Base-by-base conservation (phyloP, 225 moss, liverwort and hornwort species). In the Pleurozium schreberi region DNA sequence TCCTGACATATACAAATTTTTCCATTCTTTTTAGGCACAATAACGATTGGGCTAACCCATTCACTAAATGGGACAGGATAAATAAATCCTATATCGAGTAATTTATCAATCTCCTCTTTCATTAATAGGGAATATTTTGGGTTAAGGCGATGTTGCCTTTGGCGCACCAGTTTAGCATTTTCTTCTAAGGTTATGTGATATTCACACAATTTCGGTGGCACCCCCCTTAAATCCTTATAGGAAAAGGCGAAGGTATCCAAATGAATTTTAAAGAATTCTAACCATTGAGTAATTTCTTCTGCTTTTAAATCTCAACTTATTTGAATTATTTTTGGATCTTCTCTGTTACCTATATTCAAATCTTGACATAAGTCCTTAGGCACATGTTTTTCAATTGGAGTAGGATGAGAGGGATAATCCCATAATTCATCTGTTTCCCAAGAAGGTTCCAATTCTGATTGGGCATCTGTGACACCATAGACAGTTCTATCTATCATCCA, bases 401-500 rank as follows among this genome's bases (percentile, higher is more conserved):
- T 43, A 16, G 27, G 14, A 9, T 71, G 3, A 3, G 2, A 71
- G 2, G 27, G 28, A 71, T 28, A 45, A 9, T 43, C 5, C 71
- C 5, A 16, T 71, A 8, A 1, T 2, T 45, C 1, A 2, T 71
- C 16, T 5, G 5, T 9, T 26, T 43, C 17, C 9, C 9, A 71
- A 71, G 0, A 0, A 1, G 43, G 16, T 45, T 45, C 28, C 0
- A 71, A 17, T 16, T 43, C 28, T 9, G 3, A 71, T 43, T 45
- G 27, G 3, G 0, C 1, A 9, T 27, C 1, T 0, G 15, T 8
- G 0, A 43, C 3, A 0, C 15, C 9, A 71, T 27, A 43, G 0
- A 43, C 3, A 0, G 1, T 0, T 1, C 0, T 28, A 2, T 71
- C 28, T 5, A 16, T 71, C 1, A 71, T 9, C 17, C 17, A 71